Percentiles rank a stretch among this genome's conserved stretches.
These are phyloP conservation scores for Alternaria dauci DNA, from an alignment of 2,329 filamentous ascomycete genomes.

Conservation along the genomic window DNA sequence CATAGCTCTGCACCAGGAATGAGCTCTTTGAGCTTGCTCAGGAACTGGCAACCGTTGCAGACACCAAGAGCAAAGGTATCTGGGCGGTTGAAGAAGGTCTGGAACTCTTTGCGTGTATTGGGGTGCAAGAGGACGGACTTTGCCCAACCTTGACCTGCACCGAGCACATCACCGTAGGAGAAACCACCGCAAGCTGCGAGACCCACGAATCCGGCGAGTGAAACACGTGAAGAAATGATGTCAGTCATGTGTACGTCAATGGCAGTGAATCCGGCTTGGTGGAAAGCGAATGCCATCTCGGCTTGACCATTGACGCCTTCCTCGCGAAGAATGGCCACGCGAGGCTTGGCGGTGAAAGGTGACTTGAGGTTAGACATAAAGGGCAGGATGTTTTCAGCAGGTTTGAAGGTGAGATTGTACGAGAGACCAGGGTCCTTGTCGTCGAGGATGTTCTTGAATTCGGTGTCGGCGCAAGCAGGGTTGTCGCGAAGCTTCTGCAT, in stretches of 20 bases:
- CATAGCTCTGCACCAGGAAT: conserved; percentile 84
- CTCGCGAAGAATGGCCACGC: conserved; percentile 91
- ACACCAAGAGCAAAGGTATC: conserved; percentile 94
- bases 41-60: conserved; percentile 97
- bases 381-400: conserved; percentile 78
- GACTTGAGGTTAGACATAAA: conserved; percentile 69
- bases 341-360: conserved; percentile 69
- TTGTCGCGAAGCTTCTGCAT: conserved; percentile 94
- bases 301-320: conserved; percentile 94
- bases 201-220: conserved; percentile 83
- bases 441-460: conserved; percentile 78
- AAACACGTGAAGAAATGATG: conserved; percentile 78
- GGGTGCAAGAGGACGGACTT: conserved; percentile 89
- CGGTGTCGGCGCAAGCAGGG: conserved; percentile 82
- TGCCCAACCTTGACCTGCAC: conserved; percentile 96
- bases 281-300: conserved; percentile 98
- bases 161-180: conserved; percentile 90
- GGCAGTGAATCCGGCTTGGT: conserved; percentile 86
- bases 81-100: conserved; percentile 82
- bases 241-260: conserved; percentile 98
- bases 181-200: conserved; percentile 96
- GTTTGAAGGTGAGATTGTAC: conserved; percentile 83
- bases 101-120: conserved; percentile 78
- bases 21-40: conserved; percentile 80
- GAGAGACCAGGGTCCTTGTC: conserved; percentile 81